Evolutionary conservation across 371 early-diverging fungal genomes (phyloP).

Genomic region (Apophysomyces ossiformis): DNA sequence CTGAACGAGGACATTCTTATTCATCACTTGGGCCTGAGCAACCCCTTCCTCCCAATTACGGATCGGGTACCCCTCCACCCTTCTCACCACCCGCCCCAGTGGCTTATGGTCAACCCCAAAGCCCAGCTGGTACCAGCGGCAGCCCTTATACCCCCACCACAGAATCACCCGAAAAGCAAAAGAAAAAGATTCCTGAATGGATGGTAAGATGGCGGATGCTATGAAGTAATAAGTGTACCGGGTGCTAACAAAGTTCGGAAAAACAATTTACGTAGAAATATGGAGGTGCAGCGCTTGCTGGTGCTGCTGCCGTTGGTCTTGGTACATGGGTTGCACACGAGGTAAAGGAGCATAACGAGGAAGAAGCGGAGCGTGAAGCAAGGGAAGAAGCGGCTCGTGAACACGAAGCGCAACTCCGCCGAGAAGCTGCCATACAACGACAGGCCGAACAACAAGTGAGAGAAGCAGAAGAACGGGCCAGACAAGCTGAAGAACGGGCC

Average conservation of each 20-base stretch:
- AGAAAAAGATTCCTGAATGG: conserved; percentile 39
- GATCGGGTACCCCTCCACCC: conserved; percentile 30
- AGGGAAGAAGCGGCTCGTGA: conserved; percentile 6
- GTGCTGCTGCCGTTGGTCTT: conserved; percentile 44
- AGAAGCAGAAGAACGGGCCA: neutral
- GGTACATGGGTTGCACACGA: conserved; percentile 39
- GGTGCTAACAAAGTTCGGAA: neutral
- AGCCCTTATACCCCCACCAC: conserved; percentile 2
- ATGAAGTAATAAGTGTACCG: neutral
- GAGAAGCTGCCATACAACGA: neutral
- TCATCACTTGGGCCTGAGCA: conserved; percentile 31
- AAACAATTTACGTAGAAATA: conserved; percentile 32
- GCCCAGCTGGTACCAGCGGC: conserved; percentile 5
- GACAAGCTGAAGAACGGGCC: conserved; percentile 4
- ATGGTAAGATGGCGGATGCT: conserved; percentile 28
- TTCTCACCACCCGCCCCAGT: conserved; percentile 23
- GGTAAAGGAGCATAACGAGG: conserved; percentile 36
- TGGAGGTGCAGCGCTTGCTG: conserved; percentile 47
- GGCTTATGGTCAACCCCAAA: conserved; percentile 8
- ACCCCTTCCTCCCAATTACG: conserved; percentile 34
- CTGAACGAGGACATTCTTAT: conserved; percentile 17
- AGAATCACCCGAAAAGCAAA: conserved; percentile 19
- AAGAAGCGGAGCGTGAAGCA: conserved; percentile 22
- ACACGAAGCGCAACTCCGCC: neutral
- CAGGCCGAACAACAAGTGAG: neutral